A percentile compares a stretch with the other conserved stretches of the same genome.
These are phyloP conservation scores for Glaciozyma martinii DNA, from an alignment of 768 basidiomycete genomes.

Conservation along the genomic window DNA sequence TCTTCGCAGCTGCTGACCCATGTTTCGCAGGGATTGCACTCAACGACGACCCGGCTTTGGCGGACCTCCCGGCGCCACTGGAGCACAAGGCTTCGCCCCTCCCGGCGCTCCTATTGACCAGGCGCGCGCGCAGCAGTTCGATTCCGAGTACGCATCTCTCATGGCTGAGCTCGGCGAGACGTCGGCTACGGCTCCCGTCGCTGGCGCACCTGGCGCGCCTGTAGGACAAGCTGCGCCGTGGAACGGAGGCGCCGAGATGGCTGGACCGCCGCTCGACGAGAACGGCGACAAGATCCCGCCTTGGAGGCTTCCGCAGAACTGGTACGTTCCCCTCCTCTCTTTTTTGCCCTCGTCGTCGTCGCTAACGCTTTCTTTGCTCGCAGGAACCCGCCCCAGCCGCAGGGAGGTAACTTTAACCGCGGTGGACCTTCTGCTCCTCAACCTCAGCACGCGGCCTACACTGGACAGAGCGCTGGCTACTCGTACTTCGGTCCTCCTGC, in stretches of 20 bases:
- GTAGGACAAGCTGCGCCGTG: conserved; percentile 9
- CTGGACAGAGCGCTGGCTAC: conserved; percentile 1
- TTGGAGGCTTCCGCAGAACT: conserved; percentile 41
- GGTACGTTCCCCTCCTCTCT: conserved; percentile 19
- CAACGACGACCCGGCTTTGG: conserved; percentile 53
- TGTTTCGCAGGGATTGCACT: conserved; percentile 70
- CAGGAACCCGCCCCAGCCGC: conserved; percentile 4
- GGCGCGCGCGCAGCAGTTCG: conserved; percentile 66
- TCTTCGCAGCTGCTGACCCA: neutral
- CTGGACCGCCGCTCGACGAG: conserved; percentile 24
- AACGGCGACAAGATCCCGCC: conserved; percentile 38
- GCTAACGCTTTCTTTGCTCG: neutral
- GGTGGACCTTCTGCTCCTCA: neutral
- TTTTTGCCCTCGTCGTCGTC: neutral
- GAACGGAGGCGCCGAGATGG: neutral
- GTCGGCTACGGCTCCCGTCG: conserved; percentile 3
- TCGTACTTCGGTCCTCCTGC: neutral
- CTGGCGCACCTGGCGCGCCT: conserved; percentile 23
- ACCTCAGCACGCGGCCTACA: conserved; percentile 2
- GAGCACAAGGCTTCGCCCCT: conserved; percentile 9
- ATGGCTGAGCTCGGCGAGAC: conserved; percentile 94
- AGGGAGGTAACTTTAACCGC: neutral
- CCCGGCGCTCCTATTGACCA: conserved; percentile 49
- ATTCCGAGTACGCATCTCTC: conserved; percentile 91
- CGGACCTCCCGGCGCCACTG: conserved; percentile 10